These are phyloP conservation scores for Monosporascus sp. DNA, from an alignment of 2,329 filamentous ascomycete species.

Conservation along the genomic window DNA sequence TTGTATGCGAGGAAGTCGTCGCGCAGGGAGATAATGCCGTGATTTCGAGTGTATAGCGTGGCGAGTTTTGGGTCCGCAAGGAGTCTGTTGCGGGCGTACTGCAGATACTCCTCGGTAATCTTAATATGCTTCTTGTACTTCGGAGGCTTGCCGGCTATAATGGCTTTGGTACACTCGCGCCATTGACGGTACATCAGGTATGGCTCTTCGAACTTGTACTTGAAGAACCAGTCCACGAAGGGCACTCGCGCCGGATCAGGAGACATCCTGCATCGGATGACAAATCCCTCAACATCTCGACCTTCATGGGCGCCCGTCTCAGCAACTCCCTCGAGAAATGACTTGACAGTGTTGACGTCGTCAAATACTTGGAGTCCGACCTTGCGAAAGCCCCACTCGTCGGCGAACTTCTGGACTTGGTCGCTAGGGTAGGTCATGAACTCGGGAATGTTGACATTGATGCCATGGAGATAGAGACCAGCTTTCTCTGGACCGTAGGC, in stretches of 20 bases:
- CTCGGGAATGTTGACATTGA: slow-evolving; percentile 91
- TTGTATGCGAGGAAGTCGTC: slow-evolving; percentile 82
- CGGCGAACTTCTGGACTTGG: slow-evolving; percentile 84
- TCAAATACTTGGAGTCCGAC: slow-evolving; percentile 75
- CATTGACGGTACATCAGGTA: slow-evolving; percentile 99
- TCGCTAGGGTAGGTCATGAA: slow-evolving; percentile 82
- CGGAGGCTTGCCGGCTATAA: slow-evolving; percentile 71
- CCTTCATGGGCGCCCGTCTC: slow-evolving; percentile 87
- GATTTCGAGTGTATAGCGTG: slow-evolving; percentile 74
- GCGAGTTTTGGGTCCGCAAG: slow-evolving; percentile 61
- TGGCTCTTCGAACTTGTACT: slow-evolving; percentile 98
- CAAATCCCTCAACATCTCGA: slow-evolving; percentile 93
- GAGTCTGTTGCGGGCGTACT: slow-evolving; percentile 72
- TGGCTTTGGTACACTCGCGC: slow-evolving; percentile 90
- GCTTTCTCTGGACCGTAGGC: slow-evolving; percentile 78
- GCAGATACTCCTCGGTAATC: slow-evolving; percentile 87
- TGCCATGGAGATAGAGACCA: slow-evolving; percentile 89
- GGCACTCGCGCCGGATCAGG: slow-evolving; percentile 43
- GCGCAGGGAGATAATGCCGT: slow-evolving; percentile 88
- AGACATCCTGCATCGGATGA: slow-evolving; percentile 78
- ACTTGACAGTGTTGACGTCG: slow-evolving; percentile 66
- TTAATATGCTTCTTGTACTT: slow-evolving; percentile 79
- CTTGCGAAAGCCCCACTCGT: slow-evolving; percentile 90
- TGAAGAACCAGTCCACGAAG: slow-evolving; percentile 98
- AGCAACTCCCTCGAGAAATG: slow-evolving; percentile 77